Evolutionary conservation across 1,284 basidiomycete species (phyloP), one percentile per base, ranked within the genome.

Genomic region (Trametes versicolor): DNA sequence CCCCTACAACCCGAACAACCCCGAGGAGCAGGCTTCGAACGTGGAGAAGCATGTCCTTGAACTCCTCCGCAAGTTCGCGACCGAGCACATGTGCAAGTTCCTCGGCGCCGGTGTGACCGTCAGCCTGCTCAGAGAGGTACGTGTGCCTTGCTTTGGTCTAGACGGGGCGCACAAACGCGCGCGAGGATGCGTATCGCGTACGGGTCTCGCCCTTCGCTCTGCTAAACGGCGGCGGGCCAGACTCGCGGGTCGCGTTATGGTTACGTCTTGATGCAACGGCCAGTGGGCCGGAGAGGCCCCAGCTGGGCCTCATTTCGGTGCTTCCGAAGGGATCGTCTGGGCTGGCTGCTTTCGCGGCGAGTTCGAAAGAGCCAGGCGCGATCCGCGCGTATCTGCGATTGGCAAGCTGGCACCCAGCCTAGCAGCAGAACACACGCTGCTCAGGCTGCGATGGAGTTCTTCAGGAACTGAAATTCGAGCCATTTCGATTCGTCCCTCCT

Each of bases 51-150:
- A 87, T 68, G 81, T 93, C 68, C 73, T 91, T 65, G 79, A 86
- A 29, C 82, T 83, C 13, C 74, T 94, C 52, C 85, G 86, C 74
- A 86, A 87, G 72, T 93, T 93, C 80, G 87, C 86, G 43, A 78
- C 82, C 21, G 89, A 91, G 70, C 92, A 93, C 74, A 77, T 92
- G 32, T 91, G 91, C 84, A 94, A 94, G 82, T 94, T 94, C 81
- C 82, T 94, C 65, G 92, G 91, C 62, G 83, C 84, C 9, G 85
- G 85, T 71, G 80, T 87, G 53, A 84, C 86, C 37, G 75, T 86
- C 62, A 72, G 72, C 62, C 77, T 86, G 66, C 76, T 86, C 67
- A 78, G 76, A 60, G 83, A 85, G 78, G 83, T 83, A 53, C 52
- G 66, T 69, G 21, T n/a, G 51, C 23, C 48, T 32, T 41, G 23